phyloP scores from a whole-genome alignment of 1,139 yeast genomes.

The Arxiozyma slooffiae region DNA sequence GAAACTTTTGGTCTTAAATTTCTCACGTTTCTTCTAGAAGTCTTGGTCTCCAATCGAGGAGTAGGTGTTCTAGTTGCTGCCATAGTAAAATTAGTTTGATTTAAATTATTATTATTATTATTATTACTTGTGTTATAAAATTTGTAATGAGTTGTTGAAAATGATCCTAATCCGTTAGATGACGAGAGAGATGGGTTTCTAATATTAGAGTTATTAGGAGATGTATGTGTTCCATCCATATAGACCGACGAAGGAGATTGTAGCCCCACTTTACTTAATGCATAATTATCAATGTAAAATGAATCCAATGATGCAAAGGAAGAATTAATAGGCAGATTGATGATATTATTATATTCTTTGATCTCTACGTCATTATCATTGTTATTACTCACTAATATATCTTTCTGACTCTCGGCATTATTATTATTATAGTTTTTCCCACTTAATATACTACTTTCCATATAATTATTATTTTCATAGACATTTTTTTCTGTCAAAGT shows the following conservation, averaged over 20 bases:
- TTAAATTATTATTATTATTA: neutral
- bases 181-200: neutral
- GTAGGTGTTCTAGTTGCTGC: conserved; percentile 17
- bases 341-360: conserved; percentile 30
- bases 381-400: neutral
- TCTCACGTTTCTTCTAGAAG: conserved; percentile 1
- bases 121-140: neutral
- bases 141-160: neutral
- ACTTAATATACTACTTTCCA: neutral
- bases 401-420: neutral
- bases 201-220: neutral
- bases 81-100: conserved; percentile 3
- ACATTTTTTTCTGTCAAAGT: neutral
- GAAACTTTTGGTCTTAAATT: neutral
- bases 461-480: conserved; percentile 1
- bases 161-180: neutral
- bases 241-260: conserved; percentile 2
- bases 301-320: conserved; percentile 75
- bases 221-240: neutral
- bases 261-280: conserved; percentile 23
- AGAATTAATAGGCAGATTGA: conserved; percentile 52
- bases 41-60: conserved; percentile 7
- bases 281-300: conserved; percentile 49
- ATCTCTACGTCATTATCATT: neutral
- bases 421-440: neutral